Percentiles rank a stretch among this genome's conserved stretches.
phyloP scores from a whole-genome alignment of 2,329 filamentous ascomycete genomes.

The Pseudogymnoascus sp. region DNA sequence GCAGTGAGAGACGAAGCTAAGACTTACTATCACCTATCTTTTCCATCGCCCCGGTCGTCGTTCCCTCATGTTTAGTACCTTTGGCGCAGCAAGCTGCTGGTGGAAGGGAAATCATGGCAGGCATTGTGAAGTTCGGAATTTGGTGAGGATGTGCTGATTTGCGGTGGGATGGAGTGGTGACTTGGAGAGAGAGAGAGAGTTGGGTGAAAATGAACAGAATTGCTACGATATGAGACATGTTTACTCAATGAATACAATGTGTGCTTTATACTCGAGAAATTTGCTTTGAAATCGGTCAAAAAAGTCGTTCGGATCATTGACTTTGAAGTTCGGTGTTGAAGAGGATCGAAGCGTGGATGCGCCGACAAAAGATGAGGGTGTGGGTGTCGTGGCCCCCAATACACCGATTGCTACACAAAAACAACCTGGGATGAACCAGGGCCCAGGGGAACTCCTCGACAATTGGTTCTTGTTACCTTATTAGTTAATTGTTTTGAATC shows the following conservation, averaged over 20 bases:
- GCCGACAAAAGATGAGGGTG: not conserved
- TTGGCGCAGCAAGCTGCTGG: conserved; percentile 10
- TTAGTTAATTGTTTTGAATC: not conserved
- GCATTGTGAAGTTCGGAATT: not conserved
- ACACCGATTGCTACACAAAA: not conserved
- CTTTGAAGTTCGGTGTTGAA: not conserved
- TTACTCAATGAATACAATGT: not conserved
- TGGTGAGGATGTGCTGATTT: not conserved
- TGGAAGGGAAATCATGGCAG: not conserved
- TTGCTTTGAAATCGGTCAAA: not conserved
- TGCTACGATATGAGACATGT: not conserved
- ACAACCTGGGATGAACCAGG: not conserved
- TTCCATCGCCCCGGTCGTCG: conserved; percentile 1
- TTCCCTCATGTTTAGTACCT: conserved; percentile 8
- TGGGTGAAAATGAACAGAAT: not conserved
- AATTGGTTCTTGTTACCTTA: not conserved
- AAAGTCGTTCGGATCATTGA: not conserved
- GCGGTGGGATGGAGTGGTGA: too few species aligned
- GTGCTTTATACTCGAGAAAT: not conserved
- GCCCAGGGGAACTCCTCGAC: not conserved
- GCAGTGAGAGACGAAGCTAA: not conserved
- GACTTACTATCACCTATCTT: conserved; percentile 13
- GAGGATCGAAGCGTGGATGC: not conserved
- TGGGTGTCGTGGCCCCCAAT: too few species aligned
- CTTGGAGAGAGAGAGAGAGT: not conserved